Conservation (phyloP, 495 filamentous ascomycete species). For the Penicillium coffeae region DNA sequence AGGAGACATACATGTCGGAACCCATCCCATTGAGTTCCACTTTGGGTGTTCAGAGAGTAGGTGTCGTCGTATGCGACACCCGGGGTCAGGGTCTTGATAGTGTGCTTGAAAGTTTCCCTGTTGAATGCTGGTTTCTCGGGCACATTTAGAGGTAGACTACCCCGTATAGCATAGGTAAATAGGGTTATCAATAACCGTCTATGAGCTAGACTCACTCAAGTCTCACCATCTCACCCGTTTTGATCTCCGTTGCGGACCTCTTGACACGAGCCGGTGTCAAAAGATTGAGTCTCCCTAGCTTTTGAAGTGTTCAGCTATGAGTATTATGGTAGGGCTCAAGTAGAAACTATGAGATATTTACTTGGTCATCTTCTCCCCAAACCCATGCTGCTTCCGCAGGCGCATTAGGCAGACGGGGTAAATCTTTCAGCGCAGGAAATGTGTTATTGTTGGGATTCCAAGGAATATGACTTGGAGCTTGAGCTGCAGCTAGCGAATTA, state of each 20-base stretch:
- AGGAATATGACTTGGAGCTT: slow-evolving; percentile 37
- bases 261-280: slow-evolving; percentile 54
- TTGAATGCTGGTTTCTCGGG: slow-evolving; percentile 48
- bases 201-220: slow-evolving; percentile 33
- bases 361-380: slow-evolving; percentile 59
- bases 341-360: slow-evolving; percentile 15
- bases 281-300: slow-evolving; percentile 55
- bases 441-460: slow-evolving; percentile 51
- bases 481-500: slow-evolving; percentile 1
- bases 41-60: slow-evolving; percentile 67
- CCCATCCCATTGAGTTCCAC: slow-evolving; percentile 72
- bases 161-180: too few relatives aligned
- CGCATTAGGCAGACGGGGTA: slow-evolving; percentile 42
- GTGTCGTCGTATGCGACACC: slow-evolving; percentile 55
- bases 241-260: slow-evolving; percentile 46
- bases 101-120: slow-evolving; percentile 50
- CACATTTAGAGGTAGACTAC: slow-evolving; percentile 52
- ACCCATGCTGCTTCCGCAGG: slow-evolving; percentile 57
- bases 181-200: too few relatives aligned
- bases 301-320: not conserved
- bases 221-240: slow-evolving; percentile 50
- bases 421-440: slow-evolving; percentile 51
- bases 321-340: not conserved
- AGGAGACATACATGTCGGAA: slow-evolving; percentile 56
- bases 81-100: slow-evolving; percentile 41